These are phyloP conservation scores for Amaranthus palmeri DNA, from an alignment of 148 eudicot species.

Conservation along the genomic window DNA sequence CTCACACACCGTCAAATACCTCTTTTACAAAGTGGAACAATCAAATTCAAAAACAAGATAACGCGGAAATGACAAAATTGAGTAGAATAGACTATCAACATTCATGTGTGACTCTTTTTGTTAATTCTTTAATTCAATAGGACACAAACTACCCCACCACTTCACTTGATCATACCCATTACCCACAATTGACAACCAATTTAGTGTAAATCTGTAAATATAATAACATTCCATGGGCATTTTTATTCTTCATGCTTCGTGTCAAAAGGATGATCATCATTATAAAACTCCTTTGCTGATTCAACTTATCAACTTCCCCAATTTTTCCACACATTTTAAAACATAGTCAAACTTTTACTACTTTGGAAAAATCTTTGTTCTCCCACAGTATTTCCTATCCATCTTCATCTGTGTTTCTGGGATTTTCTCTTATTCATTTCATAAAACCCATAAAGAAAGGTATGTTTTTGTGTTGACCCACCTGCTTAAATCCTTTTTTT, in stretches of 20 bases:
- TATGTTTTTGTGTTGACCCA: conserved; percentile 3
- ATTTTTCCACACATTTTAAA: background rate
- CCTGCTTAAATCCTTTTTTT: background rate
- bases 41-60: too few species aligned
- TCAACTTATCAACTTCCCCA: conserved; percentile 3
- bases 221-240: background rate
- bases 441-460: background rate
- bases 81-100: too few species aligned
- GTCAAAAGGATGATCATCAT: background rate
- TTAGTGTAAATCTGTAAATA: background rate
- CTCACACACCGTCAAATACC: too few species aligned
- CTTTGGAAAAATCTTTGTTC: background rate
- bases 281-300: conserved; percentile 13
- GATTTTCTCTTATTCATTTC: too few species aligned
- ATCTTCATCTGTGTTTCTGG: background rate
- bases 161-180: background rate
- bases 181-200: background rate
- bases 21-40: too few species aligned
- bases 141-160: background rate
- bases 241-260: background rate
- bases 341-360: background rate
- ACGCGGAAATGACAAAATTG: too few species aligned
- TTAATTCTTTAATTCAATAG: background rate
- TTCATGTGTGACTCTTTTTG: background rate
- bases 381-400: background rate